Percentiles rank a stretch among this genome's conserved stretches.
Conservation (phyloP, 805 yeast species). For the Jamesozyma jinghongensis region DNA sequence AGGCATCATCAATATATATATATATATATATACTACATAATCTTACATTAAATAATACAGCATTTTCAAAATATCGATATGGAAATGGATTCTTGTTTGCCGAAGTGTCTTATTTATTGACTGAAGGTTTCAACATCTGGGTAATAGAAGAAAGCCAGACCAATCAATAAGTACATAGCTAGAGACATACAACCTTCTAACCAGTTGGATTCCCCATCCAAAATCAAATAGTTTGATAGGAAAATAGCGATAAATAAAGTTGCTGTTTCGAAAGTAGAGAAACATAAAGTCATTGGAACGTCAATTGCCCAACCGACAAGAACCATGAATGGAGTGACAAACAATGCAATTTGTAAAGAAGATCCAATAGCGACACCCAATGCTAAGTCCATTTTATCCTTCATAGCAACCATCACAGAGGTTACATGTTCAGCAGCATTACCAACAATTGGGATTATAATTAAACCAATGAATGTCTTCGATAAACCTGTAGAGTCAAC, state of each 20-base stretch:
- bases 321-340: conserved; percentile 93
- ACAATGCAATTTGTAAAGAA: conserved; percentile 87
- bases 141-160: conserved; percentile 80
- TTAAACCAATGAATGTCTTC: conserved; percentile 89
- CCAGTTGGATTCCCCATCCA: conserved; percentile 96
- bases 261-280: conserved; percentile 89
- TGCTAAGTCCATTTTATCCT: conserved; percentile 95
- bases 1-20: too few relatives aligned
- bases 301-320: conserved; percentile 86
- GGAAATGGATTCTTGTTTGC: too few relatives aligned
- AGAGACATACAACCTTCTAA: conserved; percentile 90
- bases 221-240: conserved; percentile 74
- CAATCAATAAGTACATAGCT: conserved; percentile 78
- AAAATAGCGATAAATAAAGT: conserved; percentile 84
- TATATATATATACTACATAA: too few relatives aligned
- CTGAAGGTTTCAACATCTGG: conserved; percentile 43
- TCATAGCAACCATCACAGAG: conserved; percentile 87
- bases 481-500: conserved; percentile 80
- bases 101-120: neutral
- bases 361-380: conserved; percentile 96
- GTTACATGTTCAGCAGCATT: conserved; percentile 99
- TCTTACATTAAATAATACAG: too few relatives aligned
- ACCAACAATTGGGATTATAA: conserved; percentile 93
- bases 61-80: too few relatives aligned
- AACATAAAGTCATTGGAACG: conserved; percentile 86